These are phyloP conservation scores for Lobosporangium transversale DNA, from an alignment of 192 early-diverging fungal genomes.

Conservation along the genomic window DNA sequence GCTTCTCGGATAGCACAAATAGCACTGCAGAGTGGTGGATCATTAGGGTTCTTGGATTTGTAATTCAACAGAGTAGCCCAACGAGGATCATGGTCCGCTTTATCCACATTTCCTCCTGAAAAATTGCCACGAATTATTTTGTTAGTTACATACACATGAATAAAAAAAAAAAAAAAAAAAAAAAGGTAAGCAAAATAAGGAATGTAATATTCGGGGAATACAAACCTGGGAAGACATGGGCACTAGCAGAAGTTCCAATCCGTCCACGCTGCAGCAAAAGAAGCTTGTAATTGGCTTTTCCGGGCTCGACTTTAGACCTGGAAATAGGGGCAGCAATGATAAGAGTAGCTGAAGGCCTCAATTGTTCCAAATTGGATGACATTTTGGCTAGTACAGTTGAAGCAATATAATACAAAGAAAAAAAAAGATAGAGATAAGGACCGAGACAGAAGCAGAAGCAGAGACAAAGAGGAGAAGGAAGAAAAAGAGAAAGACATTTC, in stretches of 20 bases:
- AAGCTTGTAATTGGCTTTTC: conserved; percentile 46
- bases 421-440: not conserved
- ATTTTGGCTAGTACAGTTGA: conserved; percentile 3
- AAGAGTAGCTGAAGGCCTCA: conserved; percentile 36
- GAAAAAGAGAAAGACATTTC: conserved; percentile 1
- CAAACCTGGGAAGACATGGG: conserved; percentile 64
- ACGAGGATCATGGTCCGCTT: conserved; percentile 44
- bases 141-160: not conserved
- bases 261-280: conserved; percentile 51
- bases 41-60: conserved; percentile 9
- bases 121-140: too few species aligned
- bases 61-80: conserved; percentile 38
- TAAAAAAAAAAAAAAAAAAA: conserved; percentile 1
- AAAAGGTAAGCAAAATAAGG: conserved; percentile 14
- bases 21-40: conserved; percentile 52
- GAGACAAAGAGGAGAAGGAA: not conserved
- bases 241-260: conserved; percentile 56
- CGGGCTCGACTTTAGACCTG: conserved; percentile 34
- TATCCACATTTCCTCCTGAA: conserved; percentile 37
- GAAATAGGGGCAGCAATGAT: conserved; percentile 47
- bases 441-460: not conserved
- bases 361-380: conserved; percentile 18
- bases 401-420: not conserved
- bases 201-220: not conserved
- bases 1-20: conserved; percentile 82